Evolutionary conservation across 352 stramenopile genomes (phyloP).

Genomic region (Hyaloperonospora arabidopsidis): DNA sequence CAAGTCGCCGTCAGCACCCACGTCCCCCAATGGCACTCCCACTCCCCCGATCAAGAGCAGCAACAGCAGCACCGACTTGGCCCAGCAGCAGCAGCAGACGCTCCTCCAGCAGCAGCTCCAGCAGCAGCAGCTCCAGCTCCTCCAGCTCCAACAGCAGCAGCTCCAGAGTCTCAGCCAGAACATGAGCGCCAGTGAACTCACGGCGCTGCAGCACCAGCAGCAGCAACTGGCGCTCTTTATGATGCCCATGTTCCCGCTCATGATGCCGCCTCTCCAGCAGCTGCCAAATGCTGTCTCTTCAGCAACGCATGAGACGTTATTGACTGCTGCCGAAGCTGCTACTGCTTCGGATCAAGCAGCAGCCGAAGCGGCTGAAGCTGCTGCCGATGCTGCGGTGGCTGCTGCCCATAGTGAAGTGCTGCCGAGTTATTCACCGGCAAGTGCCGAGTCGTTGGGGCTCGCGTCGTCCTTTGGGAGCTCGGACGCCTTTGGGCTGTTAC

Average conservation of each 20-base stretch:
- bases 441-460: conserved; percentile 22
- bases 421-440: conserved; percentile 19
- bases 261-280: conserved; percentile 52
- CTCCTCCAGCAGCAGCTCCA: conserved; percentile 8
- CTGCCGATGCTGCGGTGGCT: background rate
- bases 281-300: conserved; percentile 10
- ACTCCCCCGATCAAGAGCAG: too few species aligned
- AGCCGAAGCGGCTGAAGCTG: background rate
- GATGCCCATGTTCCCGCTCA: conserved; percentile 74
- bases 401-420: conserved; percentile 12
- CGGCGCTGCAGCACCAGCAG: conserved; percentile 38
- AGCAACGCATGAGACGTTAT: background rate
- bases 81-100: too few species aligned
- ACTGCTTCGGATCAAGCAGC: background rate
- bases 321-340: background rate
- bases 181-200: conserved; percentile 49
- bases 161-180: conserved; percentile 54
- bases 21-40: too few species aligned
- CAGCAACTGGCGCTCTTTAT: conserved; percentile 71
- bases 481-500: conserved; percentile 31
- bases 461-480: conserved; percentile 20
- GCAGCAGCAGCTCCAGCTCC: conserved; percentile 36
- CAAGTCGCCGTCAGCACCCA: too few species aligned
- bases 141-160: conserved; percentile 59
- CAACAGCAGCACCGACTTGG: too few species aligned